Evolutionary conservation across 1,284 basidiomycete genomes (phyloP).

Genomic region (Meripilus lineatus): DNA sequence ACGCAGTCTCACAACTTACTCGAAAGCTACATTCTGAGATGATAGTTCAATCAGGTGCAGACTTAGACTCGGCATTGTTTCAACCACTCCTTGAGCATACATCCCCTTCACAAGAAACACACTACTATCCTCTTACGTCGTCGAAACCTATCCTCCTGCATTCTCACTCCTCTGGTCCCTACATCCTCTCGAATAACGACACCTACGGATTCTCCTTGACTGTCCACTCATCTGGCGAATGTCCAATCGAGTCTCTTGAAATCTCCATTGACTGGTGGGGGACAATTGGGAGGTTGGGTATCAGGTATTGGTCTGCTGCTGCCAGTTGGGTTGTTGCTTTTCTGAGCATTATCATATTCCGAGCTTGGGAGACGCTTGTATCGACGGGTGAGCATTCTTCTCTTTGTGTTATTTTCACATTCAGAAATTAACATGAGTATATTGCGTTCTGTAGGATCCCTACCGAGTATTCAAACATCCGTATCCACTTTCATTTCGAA

Average conservation of each 20-base stretch:
- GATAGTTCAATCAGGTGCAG: no score
- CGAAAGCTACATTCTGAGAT: no score
- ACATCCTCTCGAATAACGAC: constrained; percentile 31
- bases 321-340: constrained; percentile 70
- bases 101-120: constrained; percentile 57
- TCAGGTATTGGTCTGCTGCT: constrained; percentile 69
- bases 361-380: constrained; percentile 42
- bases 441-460: constrained; percentile 31
- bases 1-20: no score
- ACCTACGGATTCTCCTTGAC: constrained; percentile 44
- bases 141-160: constrained; percentile 52
- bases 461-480: constrained; percentile 44
- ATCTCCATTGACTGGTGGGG: constrained; percentile 63
- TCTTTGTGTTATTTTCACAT: constrained; percentile 8
- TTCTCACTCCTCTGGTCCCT: constrained; percentile 69
- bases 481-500: constrained; percentile 37
- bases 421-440: no score
- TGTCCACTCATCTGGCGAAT: constrained; percentile 51
- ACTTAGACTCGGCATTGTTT: no score
- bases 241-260: constrained; percentile 41
- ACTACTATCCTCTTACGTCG: constrained; percentile 55
- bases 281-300: constrained; percentile 64
- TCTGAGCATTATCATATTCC: constrained; percentile 49
- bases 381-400: constrained; percentile 22
- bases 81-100: constrained; percentile 55